phyloP scores from a whole-genome alignment of 2,329 filamentous ascomycete species.

The Cladophialophora exuberans region DNA sequence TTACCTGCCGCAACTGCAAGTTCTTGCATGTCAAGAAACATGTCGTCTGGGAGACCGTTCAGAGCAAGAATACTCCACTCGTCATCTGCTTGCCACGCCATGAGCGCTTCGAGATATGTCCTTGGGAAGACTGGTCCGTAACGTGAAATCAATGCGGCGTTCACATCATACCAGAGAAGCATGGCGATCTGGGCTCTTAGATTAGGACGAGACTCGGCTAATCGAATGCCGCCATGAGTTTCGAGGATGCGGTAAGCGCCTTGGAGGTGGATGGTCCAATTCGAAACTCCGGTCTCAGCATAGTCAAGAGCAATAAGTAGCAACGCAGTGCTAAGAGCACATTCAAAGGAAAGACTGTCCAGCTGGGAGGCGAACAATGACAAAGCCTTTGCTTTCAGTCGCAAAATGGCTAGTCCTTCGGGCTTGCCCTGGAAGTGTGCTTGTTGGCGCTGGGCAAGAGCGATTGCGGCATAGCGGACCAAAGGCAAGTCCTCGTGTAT shows the following conservation, averaged over 20 bases:
- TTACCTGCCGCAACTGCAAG: conserved; percentile 18
- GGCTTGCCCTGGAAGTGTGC: conserved; percentile 21
- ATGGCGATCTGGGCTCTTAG: conserved; percentile 28
- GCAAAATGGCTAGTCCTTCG: conserved; percentile 21
- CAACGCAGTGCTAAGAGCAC: conserved; percentile 23
- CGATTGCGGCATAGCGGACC: conserved; percentile 25
- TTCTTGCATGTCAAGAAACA: conserved; percentile 29
- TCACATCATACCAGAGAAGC: conserved; percentile 30
- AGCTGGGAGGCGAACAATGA: conserved; percentile 24
- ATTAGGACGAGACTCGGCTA: conserved; percentile 23
- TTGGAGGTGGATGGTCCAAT: conserved; percentile 28
- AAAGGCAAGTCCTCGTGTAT: conserved; percentile 27
- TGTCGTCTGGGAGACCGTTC: conserved; percentile 27
- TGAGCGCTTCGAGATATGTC: conserved; percentile 23
- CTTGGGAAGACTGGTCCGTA: conserved; percentile 25
- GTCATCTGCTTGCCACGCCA: conserved; percentile 27
- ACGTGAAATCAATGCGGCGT: conserved; percentile 24
- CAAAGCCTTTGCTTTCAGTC: conserved; percentile 25
- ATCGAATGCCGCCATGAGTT: conserved; percentile 24
- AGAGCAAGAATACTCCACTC: conserved; percentile 31
- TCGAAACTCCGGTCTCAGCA: conserved; percentile 23
- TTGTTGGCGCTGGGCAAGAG: conserved; percentile 27
- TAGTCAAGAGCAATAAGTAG: conserved; percentile 28
- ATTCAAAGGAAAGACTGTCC: conserved; percentile 24
- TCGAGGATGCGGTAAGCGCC: conserved; percentile 27